A percentile compares a stretch with the other conserved stretches of the same genome.
Evolutionary conservation across 495 filamentous ascomycete genomes (phyloP).

Genomic region (Penicillium ochrochloron): DNA sequence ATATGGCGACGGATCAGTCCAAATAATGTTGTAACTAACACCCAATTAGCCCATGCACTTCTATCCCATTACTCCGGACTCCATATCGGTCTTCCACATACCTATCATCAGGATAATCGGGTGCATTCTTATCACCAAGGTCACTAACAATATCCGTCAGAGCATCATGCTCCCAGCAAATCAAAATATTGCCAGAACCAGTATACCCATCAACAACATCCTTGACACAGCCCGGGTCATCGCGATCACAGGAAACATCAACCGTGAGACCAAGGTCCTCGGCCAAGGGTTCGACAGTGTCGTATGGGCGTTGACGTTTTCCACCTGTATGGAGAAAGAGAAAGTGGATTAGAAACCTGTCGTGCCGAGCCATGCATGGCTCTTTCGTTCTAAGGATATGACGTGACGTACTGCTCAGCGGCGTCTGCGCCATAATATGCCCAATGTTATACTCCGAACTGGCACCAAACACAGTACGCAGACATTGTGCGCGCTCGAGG

Average conservation of each 20-base stretch:
- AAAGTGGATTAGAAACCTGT: too few relatives aligned
- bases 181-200: slow-evolving; percentile 57
- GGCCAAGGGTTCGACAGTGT: slow-evolving; percentile 57
- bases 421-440: slow-evolving; percentile 57
- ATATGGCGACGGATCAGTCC: slow-evolving; percentile 37
- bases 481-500: slow-evolving; percentile 54
- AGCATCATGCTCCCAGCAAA: slow-evolving; percentile 61
- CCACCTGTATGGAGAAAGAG: slow-evolving; percentile 48
- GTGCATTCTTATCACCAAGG: slow-evolving; percentile 47
- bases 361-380: neutral
- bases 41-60: slow-evolving; percentile 5
- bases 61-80: too few relatives aligned
- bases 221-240: slow-evolving; percentile 52
- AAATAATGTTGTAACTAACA: slow-evolving; percentile 32
- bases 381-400: neutral
- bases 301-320: slow-evolving; percentile 50
- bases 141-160: slow-evolving; percentile 51
- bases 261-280: slow-evolving; percentile 54
- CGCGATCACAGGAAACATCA: slow-evolving; percentile 54
- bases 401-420: slow-evolving; percentile 45
- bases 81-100: slow-evolving; percentile 14
- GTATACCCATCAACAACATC: slow-evolving; percentile 48
- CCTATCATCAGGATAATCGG: slow-evolving; percentile 42
- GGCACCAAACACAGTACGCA: slow-evolving; percentile 51
- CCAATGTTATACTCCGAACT: slow-evolving; percentile 54